These are phyloP conservation scores for Exophiala lecanii-corni DNA, from an alignment of 2,329 filamentous ascomycete genomes.

Conservation along the genomic window DNA sequence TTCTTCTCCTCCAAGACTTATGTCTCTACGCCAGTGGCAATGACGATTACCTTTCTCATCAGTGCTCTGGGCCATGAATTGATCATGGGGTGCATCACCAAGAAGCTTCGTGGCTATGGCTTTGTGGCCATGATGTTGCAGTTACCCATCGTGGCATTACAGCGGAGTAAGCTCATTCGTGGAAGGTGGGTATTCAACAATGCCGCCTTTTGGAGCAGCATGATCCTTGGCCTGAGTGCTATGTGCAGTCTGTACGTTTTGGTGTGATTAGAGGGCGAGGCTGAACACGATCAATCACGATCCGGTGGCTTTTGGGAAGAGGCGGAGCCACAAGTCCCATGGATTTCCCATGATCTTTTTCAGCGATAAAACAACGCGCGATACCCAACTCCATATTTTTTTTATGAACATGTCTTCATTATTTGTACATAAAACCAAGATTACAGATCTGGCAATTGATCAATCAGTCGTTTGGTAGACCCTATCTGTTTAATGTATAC, in stretches of 20 bases:
- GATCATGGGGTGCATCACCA: slow-evolving; percentile 96
- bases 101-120: slow-evolving; percentile 91
- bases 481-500: too few relatives aligned
- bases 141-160: slow-evolving; percentile 87
- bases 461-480: too few relatives aligned
- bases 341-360: too few relatives aligned
- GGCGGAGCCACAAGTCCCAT: too few relatives aligned
- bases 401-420: too few relatives aligned
- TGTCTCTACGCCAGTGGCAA: slow-evolving; percentile 72
- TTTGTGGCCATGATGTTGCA: slow-evolving; percentile 96
- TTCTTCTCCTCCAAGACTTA: slow-evolving; percentile 76
- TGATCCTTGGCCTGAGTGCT: slow-evolving; percentile 80
- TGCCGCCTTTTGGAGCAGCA: slow-evolving; percentile 84
- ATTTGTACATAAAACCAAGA: too few relatives aligned
- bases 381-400: too few relatives aligned
- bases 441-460: too few relatives aligned
- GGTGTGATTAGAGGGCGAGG: slow-evolving; percentile 33
- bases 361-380: too few relatives aligned
- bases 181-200: slow-evolving; percentile 78
- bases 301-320: too few relatives aligned
- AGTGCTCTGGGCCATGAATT: slow-evolving; percentile 87
- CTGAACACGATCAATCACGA: too few relatives aligned
- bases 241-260: slow-evolving; percentile 60
- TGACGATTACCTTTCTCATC: slow-evolving; percentile 85
- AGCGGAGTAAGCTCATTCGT: slow-evolving; percentile 72